These are phyloP conservation scores for Vanderwaltozyma yarrowii DNA, from an alignment of 805 yeast genomes.

Conservation along the genomic window DNA sequence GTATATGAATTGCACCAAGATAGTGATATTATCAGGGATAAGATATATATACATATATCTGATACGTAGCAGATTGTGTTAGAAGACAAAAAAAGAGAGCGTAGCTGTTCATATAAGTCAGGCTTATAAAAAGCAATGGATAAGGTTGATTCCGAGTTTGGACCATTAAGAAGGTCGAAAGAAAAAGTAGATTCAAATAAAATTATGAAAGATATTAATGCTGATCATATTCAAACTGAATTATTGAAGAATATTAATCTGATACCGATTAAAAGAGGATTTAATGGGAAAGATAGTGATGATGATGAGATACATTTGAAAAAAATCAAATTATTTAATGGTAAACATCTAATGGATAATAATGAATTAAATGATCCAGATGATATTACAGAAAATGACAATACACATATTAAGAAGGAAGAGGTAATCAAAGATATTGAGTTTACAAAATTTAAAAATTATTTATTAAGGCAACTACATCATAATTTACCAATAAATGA, in stretches of 20 bases:
- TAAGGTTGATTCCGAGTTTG: slow-evolving; percentile 19
- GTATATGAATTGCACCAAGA: too few relatives aligned
- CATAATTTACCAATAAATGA: slow-evolving; percentile 15
- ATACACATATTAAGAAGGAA: background rate
- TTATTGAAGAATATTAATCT: slow-evolving; percentile 10
- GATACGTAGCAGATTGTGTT: too few relatives aligned
- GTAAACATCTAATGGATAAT: background rate
- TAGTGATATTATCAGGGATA: too few relatives aligned
- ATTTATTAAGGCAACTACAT: slow-evolving; percentile 16
- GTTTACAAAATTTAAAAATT: slow-evolving; percentile 12
- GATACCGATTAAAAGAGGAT: slow-evolving; percentile 11
- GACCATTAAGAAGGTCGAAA: slow-evolving; percentile 19
- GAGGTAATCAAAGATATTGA: slow-evolving; percentile 2
- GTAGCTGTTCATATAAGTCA: too few relatives aligned
- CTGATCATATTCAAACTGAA: slow-evolving; percentile 14
- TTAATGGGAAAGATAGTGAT: background rate
- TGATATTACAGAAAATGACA: background rate
- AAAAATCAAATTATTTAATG: slow-evolving; percentile 1
- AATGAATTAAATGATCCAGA: too few relatives aligned
- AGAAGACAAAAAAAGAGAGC: too few relatives aligned
- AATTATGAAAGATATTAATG: slow-evolving; percentile 18
- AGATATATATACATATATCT: too few relatives aligned
- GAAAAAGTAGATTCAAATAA: slow-evolving; percentile 13
- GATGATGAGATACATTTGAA: background rate
- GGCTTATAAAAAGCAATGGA: slow-evolving; percentile 9